Evolutionary conservation across 768 basidiomycete species (phyloP).

Genomic region (Chlorophyllum brunneum): DNA sequence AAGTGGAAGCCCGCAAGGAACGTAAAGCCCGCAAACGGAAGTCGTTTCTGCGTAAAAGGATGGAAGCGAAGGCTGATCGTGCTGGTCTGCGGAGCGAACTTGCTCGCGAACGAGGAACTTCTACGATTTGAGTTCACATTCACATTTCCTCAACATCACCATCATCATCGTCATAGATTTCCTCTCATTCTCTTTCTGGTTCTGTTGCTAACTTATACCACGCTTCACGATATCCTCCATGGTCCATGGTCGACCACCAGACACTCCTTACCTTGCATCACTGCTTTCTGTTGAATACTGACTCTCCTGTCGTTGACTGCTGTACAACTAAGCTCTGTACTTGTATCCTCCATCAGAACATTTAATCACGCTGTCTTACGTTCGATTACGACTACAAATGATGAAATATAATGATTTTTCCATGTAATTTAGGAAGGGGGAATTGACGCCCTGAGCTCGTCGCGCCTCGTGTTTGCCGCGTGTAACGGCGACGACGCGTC

Average conservation of each 20-base stretch:
- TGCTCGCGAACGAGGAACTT: conserved; percentile 1
- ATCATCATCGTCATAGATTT: not conserved
- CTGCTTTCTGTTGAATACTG: not conserved
- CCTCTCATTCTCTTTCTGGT: not conserved
- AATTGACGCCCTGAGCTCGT: not conserved
- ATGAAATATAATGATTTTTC: conserved; percentile 10
- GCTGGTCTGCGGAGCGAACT: conserved; percentile 29
- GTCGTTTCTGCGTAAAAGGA: conserved; percentile 29
- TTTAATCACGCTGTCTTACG: not conserved
- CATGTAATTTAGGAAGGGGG: not conserved
- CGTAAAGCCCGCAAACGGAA: conserved; percentile 21
- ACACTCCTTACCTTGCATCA: not conserved
- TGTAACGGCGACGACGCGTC: conserved; percentile 15
- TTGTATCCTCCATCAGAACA: conserved; percentile 1
- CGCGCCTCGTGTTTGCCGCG: conserved; percentile 11
- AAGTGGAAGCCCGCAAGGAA: conserved; percentile 26
- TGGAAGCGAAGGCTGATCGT: conserved; percentile 31
- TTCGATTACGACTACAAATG: not conserved
- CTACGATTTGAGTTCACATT: not conserved
- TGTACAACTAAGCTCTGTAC: conserved; percentile 3
- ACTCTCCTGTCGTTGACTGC: not conserved
- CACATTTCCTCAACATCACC: too few relatives aligned
- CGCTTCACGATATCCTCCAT: conserved; percentile 7
- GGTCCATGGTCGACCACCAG: too few relatives aligned
- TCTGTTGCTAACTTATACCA: not conserved